Evolutionary conservation across 176 grass and related monocot genomes (phyloP), one percentile per base, ranked within the genome.

Genomic region (Avena insularis): DNA sequence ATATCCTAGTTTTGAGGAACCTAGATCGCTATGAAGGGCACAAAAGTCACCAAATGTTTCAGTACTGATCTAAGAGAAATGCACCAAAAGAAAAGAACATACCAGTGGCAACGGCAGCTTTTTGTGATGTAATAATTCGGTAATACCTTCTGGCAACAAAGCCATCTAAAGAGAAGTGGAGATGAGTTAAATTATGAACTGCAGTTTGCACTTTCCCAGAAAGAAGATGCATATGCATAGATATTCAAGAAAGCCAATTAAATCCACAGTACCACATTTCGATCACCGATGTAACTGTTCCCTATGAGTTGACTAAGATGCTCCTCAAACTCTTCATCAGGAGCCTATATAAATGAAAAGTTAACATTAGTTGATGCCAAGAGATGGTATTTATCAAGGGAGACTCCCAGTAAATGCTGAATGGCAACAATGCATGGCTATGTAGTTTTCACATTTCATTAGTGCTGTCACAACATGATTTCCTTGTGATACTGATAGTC

Each of bases 261-360:
- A 65, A 53, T 67, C 19, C 43, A 79, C 48, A 89, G 78, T 85
- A 98, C 97, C 93, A 93, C 94, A 88, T 98, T 98, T 78, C 90
- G 87, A 64, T 98, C 90, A 85, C 94, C 97, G 46, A 87, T 91
- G 84, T 92, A 94, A 82, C 91, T 84, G 43, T 87, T 85, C 85
- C 96, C 96, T 85, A 96, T 93, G 72, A 96, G 88, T 87, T 94
- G 92, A 73, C 94, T 87, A 79, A 98, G 94, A 68, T 94, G 94
- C 81, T 98, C 97, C 81, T 98, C 94, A 91, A 96, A 98, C 82
- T 98, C 97, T 92, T 98, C 97, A 96, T 98, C 97, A 64, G 94
- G 97, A 87, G 97, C 97, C 97, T 98, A 74, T 33, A 53, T 57
- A 78, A 89, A 92, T 83, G 53, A 19, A 91, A 89, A 77, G 47